Evolutionary conservation across 2,329 filamentous ascomycete genomes (phyloP).

Genomic region (Fusarium heterosporum): DNA sequence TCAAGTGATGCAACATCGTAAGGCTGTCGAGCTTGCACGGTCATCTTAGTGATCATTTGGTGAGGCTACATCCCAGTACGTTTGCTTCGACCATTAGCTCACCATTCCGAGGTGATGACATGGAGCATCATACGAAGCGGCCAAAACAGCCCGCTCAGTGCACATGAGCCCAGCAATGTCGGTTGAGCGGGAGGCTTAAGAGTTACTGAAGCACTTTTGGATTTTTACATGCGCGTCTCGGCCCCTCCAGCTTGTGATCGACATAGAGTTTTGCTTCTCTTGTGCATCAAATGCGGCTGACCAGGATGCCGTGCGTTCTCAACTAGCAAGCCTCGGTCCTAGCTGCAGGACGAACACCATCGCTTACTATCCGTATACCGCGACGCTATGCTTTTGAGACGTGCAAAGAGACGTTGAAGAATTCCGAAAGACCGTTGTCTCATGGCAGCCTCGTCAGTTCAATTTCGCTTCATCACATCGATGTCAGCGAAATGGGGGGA

Average conservation of each 20-base stretch:
- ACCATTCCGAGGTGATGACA: conserved; percentile 5
- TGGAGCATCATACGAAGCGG: neutral
- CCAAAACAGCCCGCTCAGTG: neutral
- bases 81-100: conserved; percentile 6
- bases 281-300: conserved; percentile 11
- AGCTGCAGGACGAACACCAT: conserved; percentile 6
- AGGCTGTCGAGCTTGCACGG: conserved; percentile 27
- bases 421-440: conserved; percentile 14
- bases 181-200: neutral
- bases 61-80: conserved; percentile 14
- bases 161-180: neutral
- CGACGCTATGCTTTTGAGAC: conserved; percentile 18
- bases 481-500: conserved; percentile 38
- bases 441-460: conserved; percentile 18
- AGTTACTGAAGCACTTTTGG: conserved; percentile 13
- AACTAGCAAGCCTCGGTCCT: conserved; percentile 31
- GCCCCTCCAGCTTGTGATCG: conserved; percentile 33
- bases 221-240: conserved; percentile 13
- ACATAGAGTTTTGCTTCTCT: conserved; percentile 24
- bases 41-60: conserved; percentile 12
- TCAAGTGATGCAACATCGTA: conserved; percentile 1
- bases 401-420: neutral
- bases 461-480: conserved; percentile 35
- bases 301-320: neutral
- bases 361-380: neutral